phyloP scores from a whole-genome alignment of 164 flowering plant species.

The Tetrastigma voinierianum region DNA sequence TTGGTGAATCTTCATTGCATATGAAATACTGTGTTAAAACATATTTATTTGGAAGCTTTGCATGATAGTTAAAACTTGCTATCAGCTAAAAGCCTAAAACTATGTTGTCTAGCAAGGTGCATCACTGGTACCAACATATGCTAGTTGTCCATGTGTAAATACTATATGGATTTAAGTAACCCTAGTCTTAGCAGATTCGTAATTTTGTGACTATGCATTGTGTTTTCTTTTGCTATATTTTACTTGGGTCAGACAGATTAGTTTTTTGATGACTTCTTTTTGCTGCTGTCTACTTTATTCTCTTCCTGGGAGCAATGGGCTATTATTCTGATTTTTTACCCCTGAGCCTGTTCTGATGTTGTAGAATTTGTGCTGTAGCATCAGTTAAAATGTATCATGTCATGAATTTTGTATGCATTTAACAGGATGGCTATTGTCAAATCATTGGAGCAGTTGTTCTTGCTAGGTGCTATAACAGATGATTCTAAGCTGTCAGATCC shows the following conservation, averaged over 20 bases:
- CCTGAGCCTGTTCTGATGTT: neutral
- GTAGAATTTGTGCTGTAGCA: neutral
- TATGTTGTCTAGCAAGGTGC: too few relatives aligned
- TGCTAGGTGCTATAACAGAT: slow-evolving; percentile 87
- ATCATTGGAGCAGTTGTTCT: slow-evolving; percentile 76
- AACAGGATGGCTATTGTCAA: slow-evolving; percentile 74
- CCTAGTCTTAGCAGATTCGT: too few relatives aligned
- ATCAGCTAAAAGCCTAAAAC: neutral
- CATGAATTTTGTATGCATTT: slow-evolving; percentile 2
- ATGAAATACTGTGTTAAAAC: too few relatives aligned
- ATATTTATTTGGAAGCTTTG: neutral
- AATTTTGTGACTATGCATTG: too few relatives aligned
- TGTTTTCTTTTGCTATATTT: too few relatives aligned
- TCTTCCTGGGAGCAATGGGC: neutral
- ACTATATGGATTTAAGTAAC: too few relatives aligned
- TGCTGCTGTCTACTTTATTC: too few relatives aligned
- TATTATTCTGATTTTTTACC: neutral
- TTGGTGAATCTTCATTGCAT: too few relatives aligned
- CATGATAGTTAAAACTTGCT: neutral
- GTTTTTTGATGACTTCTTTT: too few relatives aligned
- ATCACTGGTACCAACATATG: neutral
- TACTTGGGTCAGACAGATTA: too few relatives aligned
- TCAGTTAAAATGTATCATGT: neutral
- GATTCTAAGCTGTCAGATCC: slow-evolving; percentile 82
- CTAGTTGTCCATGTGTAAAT: neutral